Base-by-base conservation (phyloP, 2,329 filamentous ascomycete species). In the Xylaria sp. region DNA sequence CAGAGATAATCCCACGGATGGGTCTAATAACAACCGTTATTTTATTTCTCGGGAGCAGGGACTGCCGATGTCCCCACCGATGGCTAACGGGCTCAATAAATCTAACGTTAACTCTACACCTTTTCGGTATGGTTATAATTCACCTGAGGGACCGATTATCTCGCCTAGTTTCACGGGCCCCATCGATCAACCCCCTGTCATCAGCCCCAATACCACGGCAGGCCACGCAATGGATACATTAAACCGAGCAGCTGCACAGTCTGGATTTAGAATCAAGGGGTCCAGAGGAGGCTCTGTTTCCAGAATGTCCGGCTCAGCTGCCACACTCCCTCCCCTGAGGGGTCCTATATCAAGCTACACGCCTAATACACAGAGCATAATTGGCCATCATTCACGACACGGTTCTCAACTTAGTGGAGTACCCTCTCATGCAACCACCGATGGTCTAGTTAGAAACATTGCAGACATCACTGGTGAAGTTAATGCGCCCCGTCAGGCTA, bases 191-290 rank as follows among this genome's bases (percentile, higher is more conserved):
- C 1, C 42, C 50, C 32, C 21, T 14, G 17, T 14, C 12, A n/a
- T 45, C 4, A 17, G 39, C 24, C 6, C 32, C 19, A 12, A 19
- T 12, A 5, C 8, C 21, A 6, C 39, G 21, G 7, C 21, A 6
- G 30, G 48, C 19, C 30, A 17, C 19, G 47, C 54, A 14, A 27
- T 45, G 11, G 17, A 36, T 12, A 1, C n/a, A 50, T 30, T 27
- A 50, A n/a, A 60, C 17, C 48, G 56, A 32, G 47, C 36, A 50
- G 14, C 47, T 32, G 32, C 48, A 27, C 66, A 57, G 24, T 62
- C 63, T 9, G 47, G 30, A 1, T 19, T 30, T 36, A 53, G 21
- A 27, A 48, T 17, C 2, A 19, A n/a, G 47, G 30, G n/a, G 6
- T 1, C 11, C 1, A 12, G 11, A 17, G 30, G 24, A 4, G 19